Evolutionary conservation across 1,284 basidiomycete species (phyloP).

Genomic region (Trametes pubescens): DNA sequence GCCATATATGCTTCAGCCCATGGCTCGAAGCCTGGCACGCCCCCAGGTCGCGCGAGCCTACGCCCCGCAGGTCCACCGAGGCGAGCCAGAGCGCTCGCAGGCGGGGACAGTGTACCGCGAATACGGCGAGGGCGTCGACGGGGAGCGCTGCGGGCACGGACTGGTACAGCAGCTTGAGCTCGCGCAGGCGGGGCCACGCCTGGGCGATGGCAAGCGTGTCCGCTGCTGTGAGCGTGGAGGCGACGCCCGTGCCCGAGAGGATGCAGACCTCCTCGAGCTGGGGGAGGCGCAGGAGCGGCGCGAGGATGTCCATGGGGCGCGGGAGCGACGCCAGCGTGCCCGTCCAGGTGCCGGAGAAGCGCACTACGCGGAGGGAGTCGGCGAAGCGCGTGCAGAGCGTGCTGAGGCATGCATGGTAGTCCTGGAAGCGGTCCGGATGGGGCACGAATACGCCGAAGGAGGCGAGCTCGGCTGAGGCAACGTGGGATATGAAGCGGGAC

Average conservation of each 20-base stretch:
- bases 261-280: slow-evolving; percentile 23
- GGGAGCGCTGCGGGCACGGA: slow-evolving; percentile 17
- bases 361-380: slow-evolving; percentile 15
- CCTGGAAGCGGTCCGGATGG: slow-evolving; percentile 18
- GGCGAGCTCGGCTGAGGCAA: slow-evolving; percentile 20
- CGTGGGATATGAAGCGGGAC: slow-evolving; percentile 20
- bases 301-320: slow-evolving; percentile 20
- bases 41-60: neutral
- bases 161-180: slow-evolving; percentile 24
- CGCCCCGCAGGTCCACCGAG: slow-evolving; percentile 22
- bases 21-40: slow-evolving; percentile 10
- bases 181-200: slow-evolving; percentile 19
- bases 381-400: slow-evolving; percentile 20
- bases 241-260: slow-evolving; percentile 22
- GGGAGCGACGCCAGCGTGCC: slow-evolving; percentile 17
- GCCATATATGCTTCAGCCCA: slow-evolving; percentile 18
- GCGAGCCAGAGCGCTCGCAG: slow-evolving; percentile 24
- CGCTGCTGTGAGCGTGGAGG: slow-evolving; percentile 5
- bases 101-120: slow-evolving; percentile 19
- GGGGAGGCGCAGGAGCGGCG: slow-evolving; percentile 17
- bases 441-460: slow-evolving; percentile 22
- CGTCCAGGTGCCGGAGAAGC: slow-evolving; percentile 24
- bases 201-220: slow-evolving; percentile 18
- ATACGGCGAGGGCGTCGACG: slow-evolving; percentile 18
- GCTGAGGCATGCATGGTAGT: slow-evolving; percentile 18